These are phyloP conservation scores for Leccinum huronense DNA, from an alignment of 1,284 basidiomycete species.

Conservation along the genomic window DNA sequence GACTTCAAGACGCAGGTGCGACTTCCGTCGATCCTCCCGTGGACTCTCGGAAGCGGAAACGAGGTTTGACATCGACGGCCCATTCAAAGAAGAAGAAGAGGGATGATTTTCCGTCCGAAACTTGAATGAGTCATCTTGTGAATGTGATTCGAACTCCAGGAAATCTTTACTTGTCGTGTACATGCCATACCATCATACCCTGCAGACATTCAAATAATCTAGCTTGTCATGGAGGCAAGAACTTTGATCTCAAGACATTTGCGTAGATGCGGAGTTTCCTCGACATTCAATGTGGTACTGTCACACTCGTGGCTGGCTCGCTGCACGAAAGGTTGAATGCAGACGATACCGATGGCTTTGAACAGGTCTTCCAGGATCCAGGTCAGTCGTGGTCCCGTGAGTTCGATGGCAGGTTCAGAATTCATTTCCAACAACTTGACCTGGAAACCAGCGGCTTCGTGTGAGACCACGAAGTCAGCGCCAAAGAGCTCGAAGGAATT, in stretches of 20 bases:
- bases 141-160: slow-evolving; percentile 7
- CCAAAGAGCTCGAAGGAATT: slow-evolving; percentile 97
- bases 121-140: neutral
- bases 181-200: neutral
- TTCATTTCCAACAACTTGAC: slow-evolving; percentile 90
- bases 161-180: slow-evolving; percentile 12
- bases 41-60: slow-evolving; percentile 21
- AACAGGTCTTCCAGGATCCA: slow-evolving; percentile 85
- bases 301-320: slow-evolving; percentile 3
- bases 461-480: slow-evolving; percentile 83
- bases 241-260: slow-evolving; percentile 57
- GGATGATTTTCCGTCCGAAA: neutral
- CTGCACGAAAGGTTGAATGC: slow-evolving; percentile 58
- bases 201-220: neutral
- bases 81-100: slow-evolving; percentile 18
- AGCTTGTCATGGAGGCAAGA: slow-evolving; percentile 20
- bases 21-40: neutral
- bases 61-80: neutral
- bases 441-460: slow-evolving; percentile 46
- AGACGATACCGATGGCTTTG: slow-evolving; percentile 64
- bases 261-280: slow-evolving; percentile 43
- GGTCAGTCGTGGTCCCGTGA: slow-evolving; percentile 82
- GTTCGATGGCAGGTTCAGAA: slow-evolving; percentile 93
- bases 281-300: slow-evolving; percentile 36
- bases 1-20: slow-evolving; percentile 11